phyloP scores from a whole-genome alignment of 148 eudicot genomes.

The Fagopyrum esculentum region DNA sequence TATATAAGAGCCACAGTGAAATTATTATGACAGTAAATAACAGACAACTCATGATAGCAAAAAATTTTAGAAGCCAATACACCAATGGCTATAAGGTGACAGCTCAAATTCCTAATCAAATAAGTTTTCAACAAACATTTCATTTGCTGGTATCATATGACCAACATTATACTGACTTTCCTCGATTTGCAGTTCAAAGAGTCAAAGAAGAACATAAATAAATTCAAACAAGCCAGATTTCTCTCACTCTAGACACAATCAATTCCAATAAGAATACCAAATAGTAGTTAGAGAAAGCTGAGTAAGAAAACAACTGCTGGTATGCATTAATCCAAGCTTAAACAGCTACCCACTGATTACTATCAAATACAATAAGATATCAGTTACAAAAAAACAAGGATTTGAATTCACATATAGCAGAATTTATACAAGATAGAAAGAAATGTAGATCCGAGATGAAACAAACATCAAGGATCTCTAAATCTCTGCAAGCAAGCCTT shows the following conservation, averaged over 20 bases:
- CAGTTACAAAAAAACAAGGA: neutral
- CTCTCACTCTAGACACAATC: neutral
- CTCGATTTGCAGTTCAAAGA: neutral
- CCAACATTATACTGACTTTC: neutral
- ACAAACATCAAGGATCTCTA: constrained; percentile 4
- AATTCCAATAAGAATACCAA: neutral
- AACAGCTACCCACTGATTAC: neutral
- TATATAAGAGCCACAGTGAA: neutral
- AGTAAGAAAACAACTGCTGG: neutral
- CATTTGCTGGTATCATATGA: neutral
- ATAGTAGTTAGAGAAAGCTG: neutral
- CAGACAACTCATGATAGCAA: neutral
- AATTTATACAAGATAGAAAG: neutral
- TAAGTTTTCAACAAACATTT: neutral
- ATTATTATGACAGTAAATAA: neutral
- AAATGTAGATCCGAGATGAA: neutral
- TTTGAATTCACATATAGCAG: neutral
- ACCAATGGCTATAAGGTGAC: neutral
- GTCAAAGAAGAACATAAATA: neutral
- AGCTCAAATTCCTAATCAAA: neutral
- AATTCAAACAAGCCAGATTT: neutral
- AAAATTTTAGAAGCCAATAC: neutral
- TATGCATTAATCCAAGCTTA: no score
- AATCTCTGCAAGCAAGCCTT: constrained; percentile 18
- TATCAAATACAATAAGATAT: neutral